phyloP scores from a whole-genome alignment of 768 basidiomycete genomes.

The Candolleomyces aberdarensis region DNA sequence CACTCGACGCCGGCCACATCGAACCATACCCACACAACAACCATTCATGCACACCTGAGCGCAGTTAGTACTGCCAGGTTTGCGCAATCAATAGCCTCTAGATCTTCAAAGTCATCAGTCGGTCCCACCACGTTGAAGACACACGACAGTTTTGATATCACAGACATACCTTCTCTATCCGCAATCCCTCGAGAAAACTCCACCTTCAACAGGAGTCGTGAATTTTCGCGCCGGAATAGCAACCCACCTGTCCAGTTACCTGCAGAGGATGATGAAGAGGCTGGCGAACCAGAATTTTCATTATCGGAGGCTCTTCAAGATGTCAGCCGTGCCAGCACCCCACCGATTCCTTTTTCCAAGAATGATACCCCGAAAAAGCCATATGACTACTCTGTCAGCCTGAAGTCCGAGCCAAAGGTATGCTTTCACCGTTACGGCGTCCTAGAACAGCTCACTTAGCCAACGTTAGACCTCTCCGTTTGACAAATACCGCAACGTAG shows the following conservation, averaged over 20 bases:
- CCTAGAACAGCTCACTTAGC: background rate
- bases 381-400: conserved; percentile 55
- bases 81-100: conserved; percentile 47
- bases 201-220: conserved; percentile 27
- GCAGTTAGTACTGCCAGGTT: conserved; percentile 48
- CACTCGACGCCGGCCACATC: conserved; percentile 64
- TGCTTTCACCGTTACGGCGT: background rate
- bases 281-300: conserved; percentile 39
- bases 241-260: conserved; percentile 51
- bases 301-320: conserved; percentile 57
- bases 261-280: conserved; percentile 41
- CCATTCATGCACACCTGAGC: conserved; percentile 44
- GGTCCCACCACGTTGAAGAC: conserved; percentile 30
- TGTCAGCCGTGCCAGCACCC: conserved; percentile 53
- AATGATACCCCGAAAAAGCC: conserved; percentile 47
- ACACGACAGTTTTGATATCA: conserved; percentile 57
- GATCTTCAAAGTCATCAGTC: conserved; percentile 48
- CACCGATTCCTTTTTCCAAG: conserved; percentile 37
- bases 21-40: conserved; percentile 43
- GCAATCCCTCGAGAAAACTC: conserved; percentile 22
- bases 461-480: conserved; percentile 53
- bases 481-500: conserved; percentile 62
- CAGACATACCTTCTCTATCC: conserved; percentile 54
- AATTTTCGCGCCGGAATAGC: conserved; percentile 33
- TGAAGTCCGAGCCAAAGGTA: conserved; percentile 63